These are phyloP conservation scores for Fusarium equiseti DNA, from an alignment of 2,329 filamentous ascomycete genomes.

Conservation along the genomic window DNA sequence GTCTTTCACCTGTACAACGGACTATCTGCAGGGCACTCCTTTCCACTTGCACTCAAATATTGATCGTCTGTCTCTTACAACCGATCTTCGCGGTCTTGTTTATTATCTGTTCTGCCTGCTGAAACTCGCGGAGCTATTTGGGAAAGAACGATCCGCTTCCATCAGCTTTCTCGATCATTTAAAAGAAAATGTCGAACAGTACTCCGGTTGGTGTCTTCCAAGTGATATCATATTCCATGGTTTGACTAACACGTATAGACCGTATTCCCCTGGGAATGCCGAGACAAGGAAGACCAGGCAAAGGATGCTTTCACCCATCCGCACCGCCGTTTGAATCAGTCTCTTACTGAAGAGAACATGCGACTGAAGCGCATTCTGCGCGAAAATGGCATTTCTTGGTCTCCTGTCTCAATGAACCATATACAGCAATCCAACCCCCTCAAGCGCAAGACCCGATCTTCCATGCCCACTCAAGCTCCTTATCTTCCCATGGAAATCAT, in stretches of 20 bases:
- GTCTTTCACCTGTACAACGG: conserved; percentile 3
- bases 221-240: neutral
- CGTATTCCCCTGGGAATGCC: conserved; percentile 62
- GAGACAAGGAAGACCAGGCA: conserved; percentile 65
- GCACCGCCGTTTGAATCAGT: conserved; percentile 60
- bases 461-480: conserved; percentile 52
- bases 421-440: conserved; percentile 50
- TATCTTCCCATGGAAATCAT: conserved; percentile 66
- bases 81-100: neutral
- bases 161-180: conserved; percentile 16
- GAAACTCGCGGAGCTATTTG: conserved; percentile 10
- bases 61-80: neutral
- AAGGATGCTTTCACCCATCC: conserved; percentile 62
- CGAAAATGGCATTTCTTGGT: conserved; percentile 66
- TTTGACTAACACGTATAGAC: conserved; percentile 46
- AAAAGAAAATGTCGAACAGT: conserved; percentile 37
- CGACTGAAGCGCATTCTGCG: conserved; percentile 64
- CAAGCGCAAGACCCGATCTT: conserved; percentile 52
- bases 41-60: neutral
- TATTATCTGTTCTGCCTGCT: neutral
- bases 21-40: neutral
- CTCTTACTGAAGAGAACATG: conserved; percentile 62
- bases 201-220: conserved; percentile 35
- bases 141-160: conserved; percentile 9
- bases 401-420: conserved; percentile 52